These are phyloP conservation scores for Pyricularia sp. DNA, from an alignment of 2,329 filamentous ascomycete genomes.

Conservation along the genomic window DNA sequence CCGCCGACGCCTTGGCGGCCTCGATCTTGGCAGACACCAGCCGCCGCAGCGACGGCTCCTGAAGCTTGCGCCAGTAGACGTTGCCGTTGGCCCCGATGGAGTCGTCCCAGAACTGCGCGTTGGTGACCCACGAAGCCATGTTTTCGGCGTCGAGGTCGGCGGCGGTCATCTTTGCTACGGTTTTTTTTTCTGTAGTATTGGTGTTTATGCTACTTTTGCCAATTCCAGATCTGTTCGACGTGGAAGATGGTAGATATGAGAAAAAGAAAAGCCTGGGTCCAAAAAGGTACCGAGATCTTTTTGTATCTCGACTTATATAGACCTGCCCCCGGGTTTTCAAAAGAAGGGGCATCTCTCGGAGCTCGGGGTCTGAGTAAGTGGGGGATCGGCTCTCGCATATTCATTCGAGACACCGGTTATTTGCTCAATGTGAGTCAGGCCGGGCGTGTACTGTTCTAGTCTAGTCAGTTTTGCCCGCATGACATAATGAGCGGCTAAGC, in stretches of 20 bases:
- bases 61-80: slow-evolving; percentile 28
- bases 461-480: background rate
- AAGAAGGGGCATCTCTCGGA: background rate
- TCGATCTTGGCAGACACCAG: slow-evolving; percentile 14
- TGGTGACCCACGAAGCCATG: slow-evolving; percentile 24
- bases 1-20: slow-evolving; percentile 5
- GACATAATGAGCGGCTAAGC: background rate
- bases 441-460: background rate
- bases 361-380: background rate
- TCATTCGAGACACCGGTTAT: background rate
- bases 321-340: background rate
- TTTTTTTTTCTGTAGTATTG: background rate
- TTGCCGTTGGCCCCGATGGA: slow-evolving; percentile 26
- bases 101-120: slow-evolving; percentile 29
- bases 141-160: slow-evolving; percentile 8
- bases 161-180: slow-evolving; percentile 1
- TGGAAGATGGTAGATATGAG: background rate
- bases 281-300: background rate
- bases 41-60: slow-evolving; percentile 25
- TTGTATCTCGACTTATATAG: background rate
- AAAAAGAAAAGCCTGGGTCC: background rate
- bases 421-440: background rate
- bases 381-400: background rate
- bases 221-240: background rate
- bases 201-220: background rate